Evolutionary conservation across 2,329 filamentous ascomycete genomes (phyloP), one percentile per base, ranked within the genome.

Genomic region (Endoconidiophora laricicola): DNA sequence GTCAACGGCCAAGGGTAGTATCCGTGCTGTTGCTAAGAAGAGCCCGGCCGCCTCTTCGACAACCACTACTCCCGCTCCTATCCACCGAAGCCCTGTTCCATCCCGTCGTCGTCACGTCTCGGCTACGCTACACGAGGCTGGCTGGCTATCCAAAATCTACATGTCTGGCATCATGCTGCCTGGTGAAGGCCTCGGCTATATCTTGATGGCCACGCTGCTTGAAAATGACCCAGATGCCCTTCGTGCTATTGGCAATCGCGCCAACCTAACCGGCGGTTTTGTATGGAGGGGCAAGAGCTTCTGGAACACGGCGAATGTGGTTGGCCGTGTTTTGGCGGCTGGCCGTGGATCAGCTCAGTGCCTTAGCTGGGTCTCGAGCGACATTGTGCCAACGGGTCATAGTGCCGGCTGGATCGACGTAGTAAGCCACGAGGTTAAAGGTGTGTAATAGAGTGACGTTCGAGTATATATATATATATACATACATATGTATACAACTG

Each of bases 141-240:
- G 79, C 1, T 83, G 79, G 79, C 67, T 83, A 16, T 81, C 78
- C 4, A 78, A 78, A 59, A 80, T 76, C 22, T 83, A 81, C 56
- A 65, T 82, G 6, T 81, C 77, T 33, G 78, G 79, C 0, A 60
- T 83, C 42, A 70, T 82, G 58, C 64, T 83, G 6, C 79, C 79
- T 0, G 79, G 79, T 2, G 79, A 83, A 55, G 69, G 70, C 1
- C 58, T 82, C 24, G 69, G 72, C 46, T 78, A 81, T 58, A 72
- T 80, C 52, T 65, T 83, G 43, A 83, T 83, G 69, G 73, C 78
- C 1, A 76, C 78, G 3, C 62, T 83, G 46, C 61, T 83, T 4
- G 79, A 83, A 57, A 79, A 76, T 52, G 78, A 83, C 54, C 65
- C 67, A n/a, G 65, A 70, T 20, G 79, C 77, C 2, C 68, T 82